Conservation (phyloP, 2,329 filamentous ascomycete genomes). For the Cordyceps cicadae region DNA sequence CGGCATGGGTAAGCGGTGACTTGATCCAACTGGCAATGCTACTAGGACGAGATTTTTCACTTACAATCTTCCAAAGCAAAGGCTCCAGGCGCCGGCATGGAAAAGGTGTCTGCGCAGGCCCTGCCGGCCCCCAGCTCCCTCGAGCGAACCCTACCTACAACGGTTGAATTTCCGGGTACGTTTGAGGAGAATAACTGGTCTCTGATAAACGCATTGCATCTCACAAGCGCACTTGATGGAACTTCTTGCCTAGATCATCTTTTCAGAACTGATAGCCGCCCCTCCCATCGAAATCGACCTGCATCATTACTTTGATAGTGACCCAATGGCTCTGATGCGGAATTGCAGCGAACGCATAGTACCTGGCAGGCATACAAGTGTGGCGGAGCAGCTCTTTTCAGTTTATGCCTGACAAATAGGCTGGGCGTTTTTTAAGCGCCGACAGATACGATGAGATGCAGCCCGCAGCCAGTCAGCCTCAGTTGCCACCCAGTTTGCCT, state of each 20-base stretch:
- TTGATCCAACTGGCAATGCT: no score
- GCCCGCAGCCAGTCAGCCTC: neutral
- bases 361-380: neutral
- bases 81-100: neutral
- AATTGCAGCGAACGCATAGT: no score
- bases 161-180: neutral
- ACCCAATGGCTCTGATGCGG: no score
- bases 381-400: neutral
- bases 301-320: no score
- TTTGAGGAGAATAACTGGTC: neutral
- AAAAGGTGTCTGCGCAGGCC: constrained; percentile 1
- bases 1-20: neutral
- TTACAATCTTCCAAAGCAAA: constrained; percentile 1
- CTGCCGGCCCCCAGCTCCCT: constrained; percentile 19
- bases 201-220: no score
- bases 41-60: neutral
- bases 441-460: neutral
- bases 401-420: neutral
- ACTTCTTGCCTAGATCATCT: no score
- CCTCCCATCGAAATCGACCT: no score
- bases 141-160: constrained; percentile 17
- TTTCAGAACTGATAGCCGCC: no score
- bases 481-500: neutral
- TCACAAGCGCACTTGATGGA: no score
- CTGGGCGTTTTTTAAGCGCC: neutral